Conservation (phyloP, 192 early-diverging fungal genomes). For the Coemansia guatemalensis region DNA sequence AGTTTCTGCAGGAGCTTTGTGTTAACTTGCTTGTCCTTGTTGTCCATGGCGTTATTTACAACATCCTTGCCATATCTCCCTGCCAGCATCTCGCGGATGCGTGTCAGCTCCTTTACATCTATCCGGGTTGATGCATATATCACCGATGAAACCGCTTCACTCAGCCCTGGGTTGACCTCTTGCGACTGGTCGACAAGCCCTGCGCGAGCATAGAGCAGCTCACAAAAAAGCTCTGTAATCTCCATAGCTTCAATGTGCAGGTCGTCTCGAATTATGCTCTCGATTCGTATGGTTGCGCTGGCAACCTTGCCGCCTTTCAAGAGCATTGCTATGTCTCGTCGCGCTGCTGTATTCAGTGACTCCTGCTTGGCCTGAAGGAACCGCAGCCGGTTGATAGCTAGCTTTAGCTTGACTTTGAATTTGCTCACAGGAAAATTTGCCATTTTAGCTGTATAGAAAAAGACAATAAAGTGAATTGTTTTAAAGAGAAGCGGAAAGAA, state of each 20-base stretch:
- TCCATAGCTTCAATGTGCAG: conserved; percentile 91
- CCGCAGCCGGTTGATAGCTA: conserved; percentile 83
- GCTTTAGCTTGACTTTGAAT: conserved; percentile 87
- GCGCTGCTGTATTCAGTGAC: conserved; percentile 67
- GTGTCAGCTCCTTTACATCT: conserved; percentile 79
- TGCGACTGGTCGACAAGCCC: conserved; percentile 83
- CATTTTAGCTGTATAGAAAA: background rate
- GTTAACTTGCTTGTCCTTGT: conserved; percentile 73
- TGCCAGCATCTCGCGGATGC: conserved; percentile 77
- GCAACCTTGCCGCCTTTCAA: conserved; percentile 82
- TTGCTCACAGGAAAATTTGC: conserved; percentile 18
- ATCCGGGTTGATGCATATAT: conserved; percentile 88
- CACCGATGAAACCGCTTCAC: conserved; percentile 85
- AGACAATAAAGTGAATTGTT: no score
- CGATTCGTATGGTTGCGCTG: conserved; percentile 84
- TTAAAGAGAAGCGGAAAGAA: no score
- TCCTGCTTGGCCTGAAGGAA: conserved; percentile 87
- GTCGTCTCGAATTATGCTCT: conserved; percentile 95
- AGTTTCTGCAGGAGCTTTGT: conserved; percentile 77
- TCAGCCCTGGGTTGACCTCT: conserved; percentile 79
- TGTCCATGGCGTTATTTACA: conserved; percentile 70
- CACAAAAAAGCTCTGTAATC: conserved; percentile 89
- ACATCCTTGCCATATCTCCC: conserved; percentile 86
- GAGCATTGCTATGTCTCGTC: conserved; percentile 79
- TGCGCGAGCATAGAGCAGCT: conserved; percentile 82